These are phyloP conservation scores for Luffa aegyptiaca DNA, from an alignment of 306 rosid genomes.

Conservation along the genomic window DNA sequence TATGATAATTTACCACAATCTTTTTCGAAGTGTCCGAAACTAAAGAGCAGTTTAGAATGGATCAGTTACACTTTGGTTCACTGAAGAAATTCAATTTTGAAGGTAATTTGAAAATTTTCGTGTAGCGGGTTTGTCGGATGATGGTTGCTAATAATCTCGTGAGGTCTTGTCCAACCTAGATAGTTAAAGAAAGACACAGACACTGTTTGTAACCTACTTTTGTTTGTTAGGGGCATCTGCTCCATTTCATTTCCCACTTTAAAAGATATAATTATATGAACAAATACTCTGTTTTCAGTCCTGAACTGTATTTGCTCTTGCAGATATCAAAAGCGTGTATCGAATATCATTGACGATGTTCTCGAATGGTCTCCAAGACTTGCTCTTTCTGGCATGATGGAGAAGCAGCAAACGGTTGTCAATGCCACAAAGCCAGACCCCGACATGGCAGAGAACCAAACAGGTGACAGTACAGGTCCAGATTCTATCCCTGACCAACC, in stretches of 20 bases:
- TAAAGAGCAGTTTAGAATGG: background rate
- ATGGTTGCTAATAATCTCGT: background rate
- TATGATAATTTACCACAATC: background rate
- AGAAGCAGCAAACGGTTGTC: conserved; percentile 53
- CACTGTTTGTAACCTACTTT: background rate
- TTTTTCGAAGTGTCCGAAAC: background rate
- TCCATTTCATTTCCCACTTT: background rate
- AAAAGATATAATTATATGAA: background rate
- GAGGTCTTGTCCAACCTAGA: background rate
- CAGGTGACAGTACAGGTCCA: conserved; percentile 17
- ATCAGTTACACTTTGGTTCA: background rate
- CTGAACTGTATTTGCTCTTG: conserved; percentile 3
- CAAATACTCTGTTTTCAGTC: background rate
- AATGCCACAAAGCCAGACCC: conserved; percentile 48
- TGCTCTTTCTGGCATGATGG: conserved; percentile 98
- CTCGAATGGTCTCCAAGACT: conserved; percentile 93
- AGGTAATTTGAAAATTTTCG: background rate
- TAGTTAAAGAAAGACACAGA: background rate
- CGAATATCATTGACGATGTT: conserved; percentile 92
- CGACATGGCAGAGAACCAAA: conserved; percentile 19
- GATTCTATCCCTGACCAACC: conserved; percentile 32
- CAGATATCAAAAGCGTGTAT: conserved; percentile 91
- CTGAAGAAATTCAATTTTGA: background rate
- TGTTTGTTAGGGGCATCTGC: background rate
- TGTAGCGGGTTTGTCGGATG: background rate